These are phyloP conservation scores for Cordyceps cateniannulata DNA, from an alignment of 2,329 filamentous ascomycete species.

Conservation along the genomic window DNA sequence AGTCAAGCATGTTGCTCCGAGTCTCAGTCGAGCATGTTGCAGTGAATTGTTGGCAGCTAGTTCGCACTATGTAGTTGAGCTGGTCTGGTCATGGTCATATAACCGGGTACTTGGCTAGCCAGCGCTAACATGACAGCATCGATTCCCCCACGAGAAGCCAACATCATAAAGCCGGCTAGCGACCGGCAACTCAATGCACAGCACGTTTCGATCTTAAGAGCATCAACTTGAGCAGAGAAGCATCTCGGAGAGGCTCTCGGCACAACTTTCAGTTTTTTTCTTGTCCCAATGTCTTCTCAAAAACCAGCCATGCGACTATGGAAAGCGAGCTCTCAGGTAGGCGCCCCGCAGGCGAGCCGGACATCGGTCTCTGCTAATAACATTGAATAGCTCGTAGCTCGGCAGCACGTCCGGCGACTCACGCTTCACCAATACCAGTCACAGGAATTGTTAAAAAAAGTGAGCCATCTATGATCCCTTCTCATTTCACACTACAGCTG, in stretches of 20 bases:
- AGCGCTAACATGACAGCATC: not conserved
- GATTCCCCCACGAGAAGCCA: not conserved
- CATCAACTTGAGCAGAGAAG: not conserved
- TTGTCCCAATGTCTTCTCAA: not conserved
- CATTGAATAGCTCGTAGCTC: not conserved
- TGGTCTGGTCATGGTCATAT: not conserved
- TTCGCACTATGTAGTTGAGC: not conserved
- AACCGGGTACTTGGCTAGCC: not conserved
- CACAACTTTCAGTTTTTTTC: not conserved
- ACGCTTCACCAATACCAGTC: constrained; percentile 25
- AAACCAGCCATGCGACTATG: constrained; percentile 1
- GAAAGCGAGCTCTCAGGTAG: constrained; percentile 4
- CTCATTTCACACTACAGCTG: not conserved
- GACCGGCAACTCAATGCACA: not conserved
- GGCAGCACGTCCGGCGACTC: constrained; percentile 16
- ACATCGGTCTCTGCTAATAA: not conserved
- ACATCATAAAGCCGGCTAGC: constrained; percentile 10
- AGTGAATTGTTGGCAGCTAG: not conserved
- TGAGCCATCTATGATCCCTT: not conserved
- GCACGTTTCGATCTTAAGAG: not conserved
- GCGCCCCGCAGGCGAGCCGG: not conserved
- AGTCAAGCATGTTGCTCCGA: not conserved
- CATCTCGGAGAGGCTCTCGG: not conserved
- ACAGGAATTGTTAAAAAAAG: constrained; percentile 21
- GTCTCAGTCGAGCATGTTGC: not conserved